phyloP scores from a whole-genome alignment of 2,329 filamentous ascomycete species.

The Aspergillus pseudonomiae region DNA sequence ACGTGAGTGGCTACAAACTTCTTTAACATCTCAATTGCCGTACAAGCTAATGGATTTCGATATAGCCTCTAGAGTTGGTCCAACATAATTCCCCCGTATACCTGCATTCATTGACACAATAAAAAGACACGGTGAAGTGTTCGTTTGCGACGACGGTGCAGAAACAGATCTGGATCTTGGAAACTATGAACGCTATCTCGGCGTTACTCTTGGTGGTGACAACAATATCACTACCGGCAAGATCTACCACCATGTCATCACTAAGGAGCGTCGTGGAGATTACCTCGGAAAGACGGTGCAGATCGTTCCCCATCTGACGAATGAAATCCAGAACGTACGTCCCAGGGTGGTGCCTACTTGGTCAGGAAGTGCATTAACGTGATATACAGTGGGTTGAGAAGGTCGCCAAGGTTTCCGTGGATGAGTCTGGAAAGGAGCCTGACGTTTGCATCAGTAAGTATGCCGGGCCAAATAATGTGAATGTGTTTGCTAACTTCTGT shows the following conservation, averaged over 20 bases:
- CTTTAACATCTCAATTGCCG: slow-evolving; percentile 24
- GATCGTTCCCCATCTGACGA: slow-evolving; percentile 88
- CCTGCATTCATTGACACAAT: slow-evolving; percentile 11
- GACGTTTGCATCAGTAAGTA: slow-evolving; percentile 86
- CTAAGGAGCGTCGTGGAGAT: slow-evolving; percentile 70
- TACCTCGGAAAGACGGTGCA: slow-evolving; percentile 90
- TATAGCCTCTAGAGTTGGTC: slow-evolving; percentile 19
- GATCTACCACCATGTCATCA: slow-evolving; percentile 87
- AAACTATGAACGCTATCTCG: slow-evolving; percentile 80
- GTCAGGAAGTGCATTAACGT: slow-evolving; percentile 7
- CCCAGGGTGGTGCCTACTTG: neutral
- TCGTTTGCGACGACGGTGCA: slow-evolving; percentile 82
- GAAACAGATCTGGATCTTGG: slow-evolving; percentile 75
- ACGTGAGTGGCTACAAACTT: slow-evolving; percentile 52
- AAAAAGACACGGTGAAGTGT: slow-evolving; percentile 75
- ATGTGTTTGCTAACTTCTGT: slow-evolving; percentile 6
- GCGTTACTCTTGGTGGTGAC: slow-evolving; percentile 77
- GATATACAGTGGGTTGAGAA: slow-evolving; percentile 71
- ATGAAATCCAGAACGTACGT: slow-evolving; percentile 74
- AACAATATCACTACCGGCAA: slow-evolving; percentile 98
- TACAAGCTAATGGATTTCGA: slow-evolving; percentile 5
- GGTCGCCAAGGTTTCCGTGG: slow-evolving; percentile 82
- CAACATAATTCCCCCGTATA: neutral
- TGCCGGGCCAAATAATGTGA: neutral
- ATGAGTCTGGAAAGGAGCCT: slow-evolving; percentile 78